Conservation (phyloP, 202 grass and related monocot species). For the Zizania palustris region DNA sequence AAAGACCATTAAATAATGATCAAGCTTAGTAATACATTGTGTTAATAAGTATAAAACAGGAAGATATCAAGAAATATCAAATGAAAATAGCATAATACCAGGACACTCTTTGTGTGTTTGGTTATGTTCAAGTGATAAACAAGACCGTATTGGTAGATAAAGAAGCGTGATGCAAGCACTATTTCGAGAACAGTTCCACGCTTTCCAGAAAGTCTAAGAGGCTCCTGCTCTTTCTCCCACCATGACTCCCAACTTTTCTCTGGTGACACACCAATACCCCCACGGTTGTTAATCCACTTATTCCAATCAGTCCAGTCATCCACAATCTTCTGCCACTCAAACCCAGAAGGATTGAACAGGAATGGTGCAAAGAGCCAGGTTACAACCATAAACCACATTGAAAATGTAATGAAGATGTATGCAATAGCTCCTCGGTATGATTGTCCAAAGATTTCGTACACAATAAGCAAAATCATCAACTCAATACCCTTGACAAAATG, state of each 20-base stretch:
- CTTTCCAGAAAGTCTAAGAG: constrained; percentile 77
- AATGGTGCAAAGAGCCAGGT: constrained; percentile 97
- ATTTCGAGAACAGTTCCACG: constrained; percentile 76
- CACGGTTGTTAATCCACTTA: constrained; percentile 90
- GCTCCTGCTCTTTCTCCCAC: constrained; percentile 95
- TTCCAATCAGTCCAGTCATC: constrained; percentile 98
- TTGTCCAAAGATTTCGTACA: constrained; percentile 88
- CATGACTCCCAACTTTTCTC: constrained; percentile 97
- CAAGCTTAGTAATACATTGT: not conserved
- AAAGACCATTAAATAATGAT: constrained; percentile 36
- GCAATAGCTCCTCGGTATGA: constrained; percentile 74
- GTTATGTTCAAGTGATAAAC: constrained; percentile 94
- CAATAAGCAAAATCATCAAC: constrained; percentile 78
- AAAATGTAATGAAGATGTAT: constrained; percentile 86
- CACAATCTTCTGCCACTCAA: constrained; percentile 98
- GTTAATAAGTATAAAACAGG: constrained; percentile 25
- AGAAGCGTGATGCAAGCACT: constrained; percentile 75
- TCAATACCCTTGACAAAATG: constrained; percentile 98
- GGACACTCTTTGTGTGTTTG: constrained; percentile 59
- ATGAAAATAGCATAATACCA: constrained; percentile 59
- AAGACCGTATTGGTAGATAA: constrained; percentile 94
- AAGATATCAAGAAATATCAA: constrained; percentile 31
- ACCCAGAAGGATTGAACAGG: constrained; percentile 96
- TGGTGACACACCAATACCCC: constrained; percentile 75
- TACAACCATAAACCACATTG: constrained; percentile 99